Conservation (phyloP, 257 asterid species). For the Nicotiana paniculata region DNA sequence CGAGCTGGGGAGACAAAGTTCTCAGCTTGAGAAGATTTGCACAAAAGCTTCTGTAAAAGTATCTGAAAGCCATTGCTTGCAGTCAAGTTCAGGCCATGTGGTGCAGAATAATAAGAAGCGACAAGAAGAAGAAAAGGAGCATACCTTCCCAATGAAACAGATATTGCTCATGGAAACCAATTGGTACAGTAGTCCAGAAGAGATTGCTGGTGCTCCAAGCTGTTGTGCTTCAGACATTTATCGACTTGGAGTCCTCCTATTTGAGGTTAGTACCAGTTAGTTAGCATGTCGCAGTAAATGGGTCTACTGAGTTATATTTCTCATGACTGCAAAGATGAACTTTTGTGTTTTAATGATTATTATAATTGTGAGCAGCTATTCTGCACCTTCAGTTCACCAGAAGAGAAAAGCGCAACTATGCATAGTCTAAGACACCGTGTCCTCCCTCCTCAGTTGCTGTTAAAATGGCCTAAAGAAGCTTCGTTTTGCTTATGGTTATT, state of each 20-base stretch:
- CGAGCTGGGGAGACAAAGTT: constrained; percentile 15
- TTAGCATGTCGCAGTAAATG: background rate
- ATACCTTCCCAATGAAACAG: constrained; percentile 77
- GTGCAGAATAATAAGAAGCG: constrained; percentile 22
- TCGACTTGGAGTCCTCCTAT: constrained; percentile 88
- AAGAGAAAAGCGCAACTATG: constrained; percentile 76
- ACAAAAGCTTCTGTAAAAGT: constrained; percentile 26
- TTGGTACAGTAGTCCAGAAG: constrained; percentile 88
- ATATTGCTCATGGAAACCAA: constrained; percentile 70
- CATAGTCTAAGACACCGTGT: constrained; percentile 80
- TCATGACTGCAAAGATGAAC: background rate
- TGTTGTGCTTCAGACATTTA: constrained; percentile 79
- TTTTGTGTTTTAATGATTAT: constrained; percentile 1
- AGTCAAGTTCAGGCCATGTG: constrained; percentile 32
- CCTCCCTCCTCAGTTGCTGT: constrained; percentile 89
- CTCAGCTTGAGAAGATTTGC: constrained; percentile 15
- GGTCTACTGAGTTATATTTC: background rate
- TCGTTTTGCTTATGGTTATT: constrained; percentile 93
- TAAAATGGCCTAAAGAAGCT: constrained; percentile 98
- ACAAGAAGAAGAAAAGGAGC: constrained; percentile 45
- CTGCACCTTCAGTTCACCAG: constrained; percentile 58
- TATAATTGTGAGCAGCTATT: constrained; percentile 54
- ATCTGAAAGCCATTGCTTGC: constrained; percentile 42
- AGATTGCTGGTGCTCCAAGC: constrained; percentile 42
- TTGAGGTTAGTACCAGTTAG: constrained; percentile 54